A percentile compares a stretch with the other conserved stretches of the same genome.
These are phyloP conservation scores for Rhododendron kiyosumense DNA, from an alignment of 148 eudicot species.

Conservation along the genomic window DNA sequence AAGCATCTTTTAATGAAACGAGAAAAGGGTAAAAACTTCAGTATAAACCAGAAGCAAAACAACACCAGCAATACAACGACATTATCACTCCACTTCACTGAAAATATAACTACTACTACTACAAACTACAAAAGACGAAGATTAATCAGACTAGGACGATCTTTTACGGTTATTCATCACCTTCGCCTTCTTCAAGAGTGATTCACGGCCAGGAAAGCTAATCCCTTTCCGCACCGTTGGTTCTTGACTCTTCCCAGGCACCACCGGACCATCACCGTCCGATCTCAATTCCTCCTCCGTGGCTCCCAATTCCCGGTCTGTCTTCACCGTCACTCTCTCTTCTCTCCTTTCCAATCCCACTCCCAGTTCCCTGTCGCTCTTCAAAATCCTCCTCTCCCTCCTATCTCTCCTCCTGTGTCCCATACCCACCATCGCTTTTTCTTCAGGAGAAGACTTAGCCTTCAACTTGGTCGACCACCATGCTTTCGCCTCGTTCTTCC, in stretches of 20 bases:
- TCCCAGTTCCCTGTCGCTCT: slow-evolving; percentile 19
- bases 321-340: slow-evolving; percentile 19
- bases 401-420: slow-evolving; percentile 27
- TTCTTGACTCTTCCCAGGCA: not conserved
- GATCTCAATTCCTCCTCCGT: not conserved
- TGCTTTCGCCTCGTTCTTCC: slow-evolving; percentile 9
- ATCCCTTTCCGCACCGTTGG: slow-evolving; percentile 12
- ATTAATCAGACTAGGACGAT: not conserved
- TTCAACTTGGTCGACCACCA: not conserved
- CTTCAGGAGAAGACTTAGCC: not conserved
- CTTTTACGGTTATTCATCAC: slow-evolving; percentile 25
- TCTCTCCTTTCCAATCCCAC: not conserved
- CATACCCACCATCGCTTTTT: not conserved
- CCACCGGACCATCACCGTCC: not conserved
- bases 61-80: not conserved
- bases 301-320: not conserved
- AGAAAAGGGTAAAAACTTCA: not conserved
- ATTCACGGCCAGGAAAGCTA: slow-evolving; percentile 72
- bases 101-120: not conserved
- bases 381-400: not conserved
- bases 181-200: slow-evolving; percentile 41
- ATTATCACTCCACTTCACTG: not conserved
- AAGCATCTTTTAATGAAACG: not conserved
- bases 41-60: not conserved
- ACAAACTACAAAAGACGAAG: not conserved